These are phyloP conservation scores for Tricholoma furcatifolium DNA, from an alignment of 768 basidiomycete species.

Conservation along the genomic window DNA sequence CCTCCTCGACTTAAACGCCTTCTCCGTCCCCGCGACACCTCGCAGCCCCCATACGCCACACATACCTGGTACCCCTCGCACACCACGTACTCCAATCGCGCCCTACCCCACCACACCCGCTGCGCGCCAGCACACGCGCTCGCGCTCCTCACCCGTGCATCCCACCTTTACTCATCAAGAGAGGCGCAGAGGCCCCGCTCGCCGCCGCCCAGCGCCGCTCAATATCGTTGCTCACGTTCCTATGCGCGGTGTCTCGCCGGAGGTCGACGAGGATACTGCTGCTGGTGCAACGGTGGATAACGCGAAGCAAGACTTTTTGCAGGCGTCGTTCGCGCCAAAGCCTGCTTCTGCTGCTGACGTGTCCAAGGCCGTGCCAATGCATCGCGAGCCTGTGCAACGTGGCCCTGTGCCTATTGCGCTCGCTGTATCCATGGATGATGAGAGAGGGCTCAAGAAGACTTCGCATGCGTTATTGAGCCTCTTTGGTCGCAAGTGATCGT, in stretches of 20 bases:
- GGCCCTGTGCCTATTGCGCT: neutral
- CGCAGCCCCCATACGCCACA: constrained; percentile 3
- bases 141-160: constrained; percentile 5
- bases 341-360: neutral
- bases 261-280: constrained; percentile 9
- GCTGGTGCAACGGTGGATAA: neutral
- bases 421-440: constrained; percentile 41
- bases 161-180: constrained; percentile 1
- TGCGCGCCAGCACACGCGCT: neutral
- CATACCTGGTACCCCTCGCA: neutral
- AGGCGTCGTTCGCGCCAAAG: constrained; percentile 35
- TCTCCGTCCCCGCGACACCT: constrained; percentile 24
- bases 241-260: constrained; percentile 13
- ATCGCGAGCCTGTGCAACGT: neutral
- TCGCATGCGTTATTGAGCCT: constrained; percentile 7
- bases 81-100: constrained; percentile 8
- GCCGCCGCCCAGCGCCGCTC: constrained; percentile 37
- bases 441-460: constrained; percentile 46
- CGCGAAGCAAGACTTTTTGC: constrained; percentile 34
- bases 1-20: constrained; percentile 35
- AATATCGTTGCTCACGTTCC: constrained; percentile 27
- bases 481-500: constrained; percentile 12
- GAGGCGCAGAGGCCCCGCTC: constrained; percentile 22
- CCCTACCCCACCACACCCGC: constrained; percentile 1
- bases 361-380: neutral